Evolutionary conservation across 2,329 filamentous ascomycete species (phyloP).

Genomic region (Xenoacremonium recifei): DNA sequence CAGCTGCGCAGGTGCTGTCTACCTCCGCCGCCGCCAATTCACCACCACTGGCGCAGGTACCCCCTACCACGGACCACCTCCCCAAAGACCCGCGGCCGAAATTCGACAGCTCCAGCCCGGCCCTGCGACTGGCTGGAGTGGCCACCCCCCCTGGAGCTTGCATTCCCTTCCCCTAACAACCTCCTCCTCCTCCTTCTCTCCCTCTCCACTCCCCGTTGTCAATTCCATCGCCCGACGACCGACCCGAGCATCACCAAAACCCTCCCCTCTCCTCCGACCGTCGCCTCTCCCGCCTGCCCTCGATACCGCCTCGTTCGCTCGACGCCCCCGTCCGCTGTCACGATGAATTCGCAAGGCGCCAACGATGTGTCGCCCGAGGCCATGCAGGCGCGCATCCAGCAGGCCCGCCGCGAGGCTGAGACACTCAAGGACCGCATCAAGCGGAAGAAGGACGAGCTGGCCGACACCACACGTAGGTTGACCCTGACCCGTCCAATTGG

Average conservation of each 20-base stretch:
- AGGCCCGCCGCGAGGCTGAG: constrained; percentile 95
- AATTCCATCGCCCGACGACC: constrained; percentile 27
- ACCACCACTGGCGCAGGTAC: constrained; percentile 10
- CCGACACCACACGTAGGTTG: constrained; percentile 91
- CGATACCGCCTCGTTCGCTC: constrained; percentile 13
- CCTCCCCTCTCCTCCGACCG: constrained; percentile 11
- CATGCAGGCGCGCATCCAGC: constrained; percentile 92
- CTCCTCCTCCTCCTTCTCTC: constrained; percentile 28
- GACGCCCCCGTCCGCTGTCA: constrained; percentile 22
- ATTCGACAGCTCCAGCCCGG: constrained; percentile 14
- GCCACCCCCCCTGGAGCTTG: constrained; percentile 29
- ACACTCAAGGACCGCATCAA: constrained; percentile 98
- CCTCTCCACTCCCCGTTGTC: constrained; percentile 32
- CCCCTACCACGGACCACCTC: constrained; percentile 7
- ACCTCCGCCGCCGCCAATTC: too few species aligned
- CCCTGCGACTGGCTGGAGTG: constrained; percentile 19
- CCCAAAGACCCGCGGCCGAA: constrained; percentile 11
- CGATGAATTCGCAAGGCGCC: constrained; percentile 56
- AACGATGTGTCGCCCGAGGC: constrained; percentile 68
- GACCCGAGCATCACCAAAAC: constrained; percentile 1
- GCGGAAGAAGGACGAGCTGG: constrained; percentile 99
- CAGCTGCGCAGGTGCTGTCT: too few species aligned
- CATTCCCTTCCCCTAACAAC: constrained; percentile 26
- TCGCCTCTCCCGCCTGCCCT: constrained; percentile 7
- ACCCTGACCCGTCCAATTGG: too few species aligned